These are phyloP conservation scores for Sporisorium sorghi DNA, from an alignment of 1,284 basidiomycete species.

Conservation along the genomic window DNA sequence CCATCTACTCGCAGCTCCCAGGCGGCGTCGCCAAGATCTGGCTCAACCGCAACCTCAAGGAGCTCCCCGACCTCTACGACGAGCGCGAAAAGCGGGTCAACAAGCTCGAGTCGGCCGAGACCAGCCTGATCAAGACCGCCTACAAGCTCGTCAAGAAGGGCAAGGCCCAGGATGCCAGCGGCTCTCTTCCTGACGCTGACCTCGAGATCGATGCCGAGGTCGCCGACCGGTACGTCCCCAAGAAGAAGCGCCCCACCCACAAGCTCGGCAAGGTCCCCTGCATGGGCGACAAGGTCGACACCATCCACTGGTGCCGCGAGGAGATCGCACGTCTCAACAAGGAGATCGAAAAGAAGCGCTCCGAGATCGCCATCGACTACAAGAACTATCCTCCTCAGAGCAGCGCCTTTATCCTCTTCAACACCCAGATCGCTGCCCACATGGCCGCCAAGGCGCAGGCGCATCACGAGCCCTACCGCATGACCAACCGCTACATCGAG, in stretches of 20 bases:
- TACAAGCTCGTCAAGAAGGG: conserved; percentile 73
- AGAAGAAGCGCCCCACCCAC: conserved; percentile 78
- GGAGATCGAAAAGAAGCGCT: conserved; percentile 73
- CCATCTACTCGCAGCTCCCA: conserved; percentile 80
- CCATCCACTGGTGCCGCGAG: conserved; percentile 83
- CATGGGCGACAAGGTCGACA: conserved; percentile 81
- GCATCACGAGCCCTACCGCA: conserved; percentile 63
- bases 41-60: conserved; percentile 85
- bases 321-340: conserved; percentile 74
- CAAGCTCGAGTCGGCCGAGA: conserved; percentile 88
- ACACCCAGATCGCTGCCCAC: conserved; percentile 81
- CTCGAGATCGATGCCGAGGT: conserved; percentile 55
- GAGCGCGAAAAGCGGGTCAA: conserved; percentile 79
- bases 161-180: conserved; percentile 60
- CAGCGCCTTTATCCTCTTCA: conserved; percentile 86
- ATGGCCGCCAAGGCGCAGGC: conserved; percentile 51
- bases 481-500: conserved; percentile 58
- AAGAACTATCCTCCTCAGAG: conserved; percentile 74
- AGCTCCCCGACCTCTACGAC: conserved; percentile 84
- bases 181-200: conserved; percentile 41
- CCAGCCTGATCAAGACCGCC: conserved; percentile 79
- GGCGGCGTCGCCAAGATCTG: conserved; percentile 89
- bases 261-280: conserved; percentile 77
- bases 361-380: conserved; percentile 75
- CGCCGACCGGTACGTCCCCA: conserved; percentile 61